These are phyloP conservation scores for Sugiyamaella valdiviana DNA, from an alignment of 805 yeast genomes.

Conservation along the genomic window DNA sequence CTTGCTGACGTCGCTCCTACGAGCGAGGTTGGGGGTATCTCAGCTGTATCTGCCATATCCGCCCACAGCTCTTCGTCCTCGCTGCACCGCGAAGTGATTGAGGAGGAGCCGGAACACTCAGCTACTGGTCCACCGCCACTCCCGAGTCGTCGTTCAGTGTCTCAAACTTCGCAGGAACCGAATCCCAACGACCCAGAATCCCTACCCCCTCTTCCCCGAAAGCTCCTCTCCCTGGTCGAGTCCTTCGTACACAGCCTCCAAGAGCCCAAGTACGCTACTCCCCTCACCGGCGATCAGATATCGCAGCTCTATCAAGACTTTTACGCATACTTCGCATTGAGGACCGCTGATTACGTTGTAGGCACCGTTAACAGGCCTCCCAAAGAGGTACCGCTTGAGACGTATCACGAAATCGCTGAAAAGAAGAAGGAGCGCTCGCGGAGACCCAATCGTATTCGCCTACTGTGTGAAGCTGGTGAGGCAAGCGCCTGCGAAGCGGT, in stretches of 20 bases:
- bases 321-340: slow-evolving; percentile 28
- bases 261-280: slow-evolving; percentile 35
- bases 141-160: slow-evolving; percentile 1
- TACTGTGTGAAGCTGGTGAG: slow-evolving; percentile 32
- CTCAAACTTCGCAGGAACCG: neutral
- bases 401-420: slow-evolving; percentile 30
- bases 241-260: slow-evolving; percentile 28
- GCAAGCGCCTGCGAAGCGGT: slow-evolving; percentile 31
- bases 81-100: neutral
- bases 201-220: slow-evolving; percentile 15
- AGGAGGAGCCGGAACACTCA: neutral
- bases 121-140: neutral
- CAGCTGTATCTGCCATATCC: neutral
- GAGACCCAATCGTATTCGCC: slow-evolving; percentile 22
- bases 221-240: slow-evolving; percentile 16
- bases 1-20: neutral
- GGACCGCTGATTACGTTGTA: slow-evolving; percentile 24
- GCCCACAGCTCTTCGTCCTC: neutral
- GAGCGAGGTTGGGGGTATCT: neutral
- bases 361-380: slow-evolving; percentile 22
- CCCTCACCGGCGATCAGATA: slow-evolving; percentile 35
- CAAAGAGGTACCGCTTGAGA: slow-evolving; percentile 30
- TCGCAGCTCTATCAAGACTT: slow-evolving; percentile 37
- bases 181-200: neutral
- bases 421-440: slow-evolving; percentile 26